Evolutionary conservation across 2,329 filamentous ascomycete species (phyloP), one percentile per base, ranked within the genome.

Genomic region (Exophiala alcalophila): DNA sequence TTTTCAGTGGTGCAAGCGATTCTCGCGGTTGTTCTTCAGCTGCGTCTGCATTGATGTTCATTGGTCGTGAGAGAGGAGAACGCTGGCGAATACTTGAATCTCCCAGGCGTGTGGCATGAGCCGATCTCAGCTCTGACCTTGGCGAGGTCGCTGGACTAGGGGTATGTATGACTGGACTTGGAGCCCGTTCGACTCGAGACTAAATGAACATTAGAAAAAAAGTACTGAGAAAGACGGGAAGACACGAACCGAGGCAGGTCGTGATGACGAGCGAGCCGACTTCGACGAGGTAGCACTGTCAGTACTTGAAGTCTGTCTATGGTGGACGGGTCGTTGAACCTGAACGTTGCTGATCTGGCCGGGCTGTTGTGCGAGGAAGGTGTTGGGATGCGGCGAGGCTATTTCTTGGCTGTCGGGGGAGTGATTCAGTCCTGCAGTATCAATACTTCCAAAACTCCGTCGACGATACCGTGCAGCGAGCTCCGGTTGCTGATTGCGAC

Each of bases 381-480:
- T 56, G 54, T 49, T 62, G 40, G 51, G 60, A 47, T 64, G 61
- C 7, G 60, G 54, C 2, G 63, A 51, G 4, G 47, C 34, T 14
- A 54, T 43, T 20, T 59, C 53, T 24, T 55, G 46, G 10, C 30
- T 16, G 33, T 64, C 47, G 57, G 49, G 50, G 58, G 58, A 40
- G 59, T 61, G 47, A 59, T 60, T 60, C 43, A 68, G 57, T 44
- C 63, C 60, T 38, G 63, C 59, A 29, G 64, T 65, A 53, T 76
- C 72, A 47, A 83, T 67, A 43, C 80, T 83, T 53, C 86, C 86
- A 68, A 94, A 78, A 66, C 89, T 96, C 54, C 89, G 81, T 60
- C 89, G 80, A 56, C 89, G 77, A 65, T 89, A 84, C 59, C 86
- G 77, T 65, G 84, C 88, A 7, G 81, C 77, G 24, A 84, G 75